Conservation (phyloP, 352 stramenopile species). For the Phytopythium aichiense region DNA sequence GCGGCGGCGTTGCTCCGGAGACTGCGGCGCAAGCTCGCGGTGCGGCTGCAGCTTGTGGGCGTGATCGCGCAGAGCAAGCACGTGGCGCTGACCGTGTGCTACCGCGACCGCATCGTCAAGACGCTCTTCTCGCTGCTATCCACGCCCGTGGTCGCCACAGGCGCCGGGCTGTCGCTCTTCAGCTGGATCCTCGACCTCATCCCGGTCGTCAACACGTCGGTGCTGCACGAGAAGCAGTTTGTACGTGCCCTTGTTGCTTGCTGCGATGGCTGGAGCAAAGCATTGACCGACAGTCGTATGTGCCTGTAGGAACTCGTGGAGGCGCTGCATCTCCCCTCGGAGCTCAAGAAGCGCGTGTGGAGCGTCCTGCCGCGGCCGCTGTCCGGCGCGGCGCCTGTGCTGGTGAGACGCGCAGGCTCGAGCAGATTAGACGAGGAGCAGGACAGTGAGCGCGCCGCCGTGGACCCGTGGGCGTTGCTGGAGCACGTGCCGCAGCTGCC, state of each 20-base stretch:
- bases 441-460: constrained; percentile 21
- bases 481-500: constrained; percentile 68
- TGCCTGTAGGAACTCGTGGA: constrained; percentile 62
- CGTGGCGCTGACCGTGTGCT: constrained; percentile 74
- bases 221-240: constrained; percentile 72
- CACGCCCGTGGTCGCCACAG: constrained; percentile 56
- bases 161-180: constrained; percentile 69
- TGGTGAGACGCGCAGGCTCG: constrained; percentile 16
- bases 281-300: constrained; percentile 8
- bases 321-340: constrained; percentile 45
- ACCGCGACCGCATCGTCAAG: constrained; percentile 82
- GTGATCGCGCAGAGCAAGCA: constrained; percentile 75
- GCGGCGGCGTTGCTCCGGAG: constrained; percentile 40
- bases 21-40: constrained; percentile 66
- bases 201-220: constrained; percentile 63
- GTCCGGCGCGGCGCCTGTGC: constrained; percentile 24
- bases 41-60: constrained; percentile 72
- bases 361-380: constrained; percentile 59
- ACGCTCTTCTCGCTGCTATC: constrained; percentile 73
- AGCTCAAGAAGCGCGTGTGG: constrained; percentile 66
- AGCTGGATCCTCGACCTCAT: constrained; percentile 87
- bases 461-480: constrained; percentile 77
- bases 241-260: constrained; percentile 33
- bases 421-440: constrained; percentile 2
- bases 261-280: not conserved